Conservation (phyloP, 176 grass and related monocot species). For the Musa beccarii region DNA sequence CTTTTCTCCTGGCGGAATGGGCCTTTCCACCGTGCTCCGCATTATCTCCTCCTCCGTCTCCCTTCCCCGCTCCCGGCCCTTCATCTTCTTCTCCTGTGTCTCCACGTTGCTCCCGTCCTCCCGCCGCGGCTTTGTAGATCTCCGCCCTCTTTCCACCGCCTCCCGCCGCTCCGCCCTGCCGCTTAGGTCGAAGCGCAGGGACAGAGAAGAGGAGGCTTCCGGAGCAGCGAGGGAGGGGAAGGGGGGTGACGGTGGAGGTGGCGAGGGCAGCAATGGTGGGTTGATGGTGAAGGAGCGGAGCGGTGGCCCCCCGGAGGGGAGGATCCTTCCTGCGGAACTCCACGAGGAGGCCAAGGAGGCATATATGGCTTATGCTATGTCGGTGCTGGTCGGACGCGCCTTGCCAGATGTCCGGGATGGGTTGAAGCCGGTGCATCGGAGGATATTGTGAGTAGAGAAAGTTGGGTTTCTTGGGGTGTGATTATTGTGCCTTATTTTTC, state of each 20-base stretch:
- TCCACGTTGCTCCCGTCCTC: slow-evolving; percentile 18
- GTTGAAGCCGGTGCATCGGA: slow-evolving; percentile 86
- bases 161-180: not conserved
- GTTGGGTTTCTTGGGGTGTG: not conserved
- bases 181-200: slow-evolving; percentile 16
- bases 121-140: slow-evolving; percentile 18
- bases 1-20: slow-evolving; percentile 26
- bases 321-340: slow-evolving; percentile 66
- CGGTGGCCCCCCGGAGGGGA: slow-evolving; percentile 19
- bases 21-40: slow-evolving; percentile 45
- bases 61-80: slow-evolving; percentile 5
- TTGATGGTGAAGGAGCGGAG: slow-evolving; percentile 21
- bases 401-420: slow-evolving; percentile 88
- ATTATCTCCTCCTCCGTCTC: slow-evolving; percentile 30
- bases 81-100: slow-evolving; percentile 33
- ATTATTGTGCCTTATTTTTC: not conserved
- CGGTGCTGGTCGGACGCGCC: slow-evolving; percentile 79
- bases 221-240: not conserved
- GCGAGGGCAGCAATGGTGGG: slow-evolving; percentile 17
- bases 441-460: slow-evolving; percentile 67
- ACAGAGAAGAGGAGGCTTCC: slow-evolving; percentile 2
- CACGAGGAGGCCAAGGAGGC: slow-evolving; percentile 87
- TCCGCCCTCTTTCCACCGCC: slow-evolving; percentile 26
- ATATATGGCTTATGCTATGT: slow-evolving; percentile 94
- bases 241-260: slow-evolving; percentile 8